phyloP scores from a whole-genome alignment of 169 alveolate species.

The Plasmodium malariae region DNA sequence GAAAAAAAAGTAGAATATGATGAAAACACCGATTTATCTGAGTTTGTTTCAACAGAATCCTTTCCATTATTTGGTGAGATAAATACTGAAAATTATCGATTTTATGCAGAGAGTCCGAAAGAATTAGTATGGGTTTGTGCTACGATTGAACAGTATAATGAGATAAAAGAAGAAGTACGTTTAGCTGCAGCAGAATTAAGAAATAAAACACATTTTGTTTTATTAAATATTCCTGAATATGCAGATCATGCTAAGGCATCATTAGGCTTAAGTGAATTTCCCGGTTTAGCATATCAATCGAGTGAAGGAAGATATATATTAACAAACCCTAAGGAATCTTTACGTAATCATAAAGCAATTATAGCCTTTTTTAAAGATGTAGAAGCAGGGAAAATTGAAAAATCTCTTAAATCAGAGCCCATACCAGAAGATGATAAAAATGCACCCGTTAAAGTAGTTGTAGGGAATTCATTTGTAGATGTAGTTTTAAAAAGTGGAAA shows the following conservation, averaged over 20 bases:
- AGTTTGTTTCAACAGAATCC: slow-evolving; percentile 80
- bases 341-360: slow-evolving; percentile 74
- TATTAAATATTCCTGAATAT: slow-evolving; percentile 64
- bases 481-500: slow-evolving; percentile 78
- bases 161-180: slow-evolving; percentile 75
- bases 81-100: slow-evolving; percentile 83
- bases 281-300: slow-evolving; percentile 86
- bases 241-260: slow-evolving; percentile 74
- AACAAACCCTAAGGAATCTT: slow-evolving; percentile 58
- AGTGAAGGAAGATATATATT: slow-evolving; percentile 81
- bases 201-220: slow-evolving; percentile 66
- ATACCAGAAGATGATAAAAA: slow-evolving; percentile 82
- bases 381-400: slow-evolving; percentile 81
- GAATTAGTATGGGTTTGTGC: slow-evolving; percentile 87
- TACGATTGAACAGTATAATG: slow-evolving; percentile 81
- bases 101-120: slow-evolving; percentile 82
- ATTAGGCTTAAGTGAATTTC: slow-evolving; percentile 75
- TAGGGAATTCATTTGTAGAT: slow-evolving; percentile 83
- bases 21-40: slow-evolving; percentile 54
- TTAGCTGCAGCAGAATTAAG: slow-evolving; percentile 71
- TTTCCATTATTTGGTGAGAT: slow-evolving; percentile 86
- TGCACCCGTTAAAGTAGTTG: slow-evolving; percentile 82
- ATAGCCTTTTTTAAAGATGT: slow-evolving; percentile 83
- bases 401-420: slow-evolving; percentile 83
- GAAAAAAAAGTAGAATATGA: slow-evolving; percentile 75